Evolutionary conservation across 2,329 filamentous ascomycete species (phyloP), one percentile per base, ranked within the genome.

Genomic region (Ceratocystis ficicola): DNA sequence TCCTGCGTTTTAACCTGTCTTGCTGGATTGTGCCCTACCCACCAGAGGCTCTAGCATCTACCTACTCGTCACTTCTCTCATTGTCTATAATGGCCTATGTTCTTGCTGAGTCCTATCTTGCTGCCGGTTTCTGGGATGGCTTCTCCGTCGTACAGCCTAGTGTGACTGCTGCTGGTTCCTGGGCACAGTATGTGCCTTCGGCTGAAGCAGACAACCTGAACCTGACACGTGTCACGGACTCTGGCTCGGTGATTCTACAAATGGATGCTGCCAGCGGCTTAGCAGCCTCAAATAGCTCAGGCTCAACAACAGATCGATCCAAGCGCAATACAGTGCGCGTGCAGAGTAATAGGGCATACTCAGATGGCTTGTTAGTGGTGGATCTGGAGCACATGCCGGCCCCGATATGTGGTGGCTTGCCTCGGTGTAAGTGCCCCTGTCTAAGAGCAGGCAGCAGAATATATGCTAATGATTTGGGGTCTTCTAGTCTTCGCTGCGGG

Each of bases 311-410:
- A 52, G 36, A 22, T 5, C 20, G 15, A 22, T 22, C 50, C 20
- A 62, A 62, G 25, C 44, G 57, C 20, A 32, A 22, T 25, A 89
- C 85, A 69, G 81, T 91, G 48, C 82, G 88, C 17, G 74, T 91
- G 12, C 82, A 84, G 55, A 88, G 85, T 74, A 86, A 83, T 64
- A 78, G 82, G 62, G 74, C 77, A 3, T 91, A 85, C 73, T 82
- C 79, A 36, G 79, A 85, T 69, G 87, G 86, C 0, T 80, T 90
- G 8, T 84, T 90, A 70, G 84, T 91, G 62, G 78, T 87, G 25
- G 88, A 91, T 72, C 81, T 90, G 63, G 78, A 79, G 20, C 87
- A 91, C 70, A 90, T 91, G 86, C 87, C 88, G 2, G 80, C 79
- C 1, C 84, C 84, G 1, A 77, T 83, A 63, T 91, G 88, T 69